phyloP scores from a whole-genome alignment of 2,329 filamentous ascomycete species.

The Phialocephala subalpina region DNA sequence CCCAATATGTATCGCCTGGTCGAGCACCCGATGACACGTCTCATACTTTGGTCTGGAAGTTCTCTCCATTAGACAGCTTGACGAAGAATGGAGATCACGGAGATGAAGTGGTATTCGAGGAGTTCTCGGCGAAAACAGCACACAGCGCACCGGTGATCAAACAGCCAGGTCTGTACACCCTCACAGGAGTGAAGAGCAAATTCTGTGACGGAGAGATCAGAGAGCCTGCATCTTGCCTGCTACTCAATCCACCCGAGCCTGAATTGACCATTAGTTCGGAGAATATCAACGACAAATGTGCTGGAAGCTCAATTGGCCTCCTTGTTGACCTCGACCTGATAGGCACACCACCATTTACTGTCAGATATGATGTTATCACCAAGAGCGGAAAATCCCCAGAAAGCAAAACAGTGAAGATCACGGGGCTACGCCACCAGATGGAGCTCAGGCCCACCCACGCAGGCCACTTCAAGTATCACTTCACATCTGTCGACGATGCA shows the following conservation, averaged over 20 bases:
- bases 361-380: constrained; percentile 78
- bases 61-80: constrained; percentile 77
- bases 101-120: constrained; percentile 62
- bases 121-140: constrained; percentile 66
- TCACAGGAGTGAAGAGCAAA: constrained; percentile 80
- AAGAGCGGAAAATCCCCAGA: constrained; percentile 56
- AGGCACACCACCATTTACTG: constrained; percentile 89
- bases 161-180: constrained; percentile 84
- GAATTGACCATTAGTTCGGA: constrained; percentile 76
- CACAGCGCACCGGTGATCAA: constrained; percentile 73
- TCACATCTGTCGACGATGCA: constrained; percentile 80
- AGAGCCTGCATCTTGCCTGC: constrained; percentile 91
- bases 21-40: constrained; percentile 66
- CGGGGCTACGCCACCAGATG: constrained; percentile 82
- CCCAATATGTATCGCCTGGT: constrained; percentile 72
- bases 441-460: constrained; percentile 83
- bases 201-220: constrained; percentile 88
- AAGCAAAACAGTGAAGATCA: constrained; percentile 57
- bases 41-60: constrained; percentile 81
- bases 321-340: constrained; percentile 88
- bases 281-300: constrained; percentile 93
- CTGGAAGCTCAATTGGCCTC: constrained; percentile 90
- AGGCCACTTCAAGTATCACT: constrained; percentile 87
- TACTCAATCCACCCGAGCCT: constrained; percentile 91
- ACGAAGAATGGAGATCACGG: constrained; percentile 75